phyloP scores from a whole-genome alignment of 495 filamentous ascomycete species.

The Trichoderma erinaceum region DNA sequence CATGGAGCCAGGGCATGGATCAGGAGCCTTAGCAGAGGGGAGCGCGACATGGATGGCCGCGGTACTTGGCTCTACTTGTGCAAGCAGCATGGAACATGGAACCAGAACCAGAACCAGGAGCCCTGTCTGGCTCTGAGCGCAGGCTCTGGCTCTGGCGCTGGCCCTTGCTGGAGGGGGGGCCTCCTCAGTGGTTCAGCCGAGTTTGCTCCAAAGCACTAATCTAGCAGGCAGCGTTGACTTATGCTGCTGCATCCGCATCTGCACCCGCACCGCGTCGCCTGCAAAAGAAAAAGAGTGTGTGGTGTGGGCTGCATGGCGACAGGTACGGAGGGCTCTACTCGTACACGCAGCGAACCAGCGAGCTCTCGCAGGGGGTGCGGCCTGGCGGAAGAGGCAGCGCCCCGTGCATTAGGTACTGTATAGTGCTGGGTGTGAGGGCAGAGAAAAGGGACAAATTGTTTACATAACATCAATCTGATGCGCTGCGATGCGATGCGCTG shows the following conservation, averaged over 20 bases:
- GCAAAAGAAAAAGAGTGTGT: neutral
- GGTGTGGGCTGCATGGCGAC: constrained; percentile 2
- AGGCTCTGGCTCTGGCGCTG: neutral
- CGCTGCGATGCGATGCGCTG: neutral
- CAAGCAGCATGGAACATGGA: neutral
- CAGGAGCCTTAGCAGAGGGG: neutral
- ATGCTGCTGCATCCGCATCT: neutral
- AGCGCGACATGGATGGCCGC: neutral
- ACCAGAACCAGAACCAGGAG: neutral
- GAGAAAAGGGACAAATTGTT: neutral
- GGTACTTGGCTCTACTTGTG: no score
- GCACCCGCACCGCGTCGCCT: neutral
- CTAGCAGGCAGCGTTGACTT: neutral
- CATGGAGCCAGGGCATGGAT: neutral
- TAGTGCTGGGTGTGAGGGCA: neutral
- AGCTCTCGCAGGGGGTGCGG: neutral
- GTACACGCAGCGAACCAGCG: neutral
- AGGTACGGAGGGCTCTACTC: no score
- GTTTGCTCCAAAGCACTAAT: neutral
- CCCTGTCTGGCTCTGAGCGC: neutral
- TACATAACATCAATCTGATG: neutral
- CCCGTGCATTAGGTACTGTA: neutral
- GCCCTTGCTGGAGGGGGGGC: neutral
- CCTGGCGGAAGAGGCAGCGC: neutral
- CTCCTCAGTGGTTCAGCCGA: constrained; percentile 7